Percentiles rank a stretch among this genome's conserved stretches.
Conservation (phyloP, 2,329 filamentous ascomycete species). For the Peltaster fructicola region DNA sequence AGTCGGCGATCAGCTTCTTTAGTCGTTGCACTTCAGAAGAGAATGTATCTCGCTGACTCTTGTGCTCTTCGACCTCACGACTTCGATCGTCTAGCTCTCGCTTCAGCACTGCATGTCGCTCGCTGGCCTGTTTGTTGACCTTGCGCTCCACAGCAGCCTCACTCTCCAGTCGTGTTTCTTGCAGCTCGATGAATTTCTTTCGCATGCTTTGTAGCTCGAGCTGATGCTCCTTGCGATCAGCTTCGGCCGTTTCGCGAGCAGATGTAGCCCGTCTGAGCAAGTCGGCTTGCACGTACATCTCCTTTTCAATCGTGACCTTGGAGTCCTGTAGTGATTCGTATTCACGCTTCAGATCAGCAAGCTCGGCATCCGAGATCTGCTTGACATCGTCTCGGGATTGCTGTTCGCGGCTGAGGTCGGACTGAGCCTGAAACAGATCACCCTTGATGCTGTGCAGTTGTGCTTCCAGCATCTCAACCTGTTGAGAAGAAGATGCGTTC, state of each 20-base stretch:
- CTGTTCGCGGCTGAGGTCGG: constrained; percentile 74
- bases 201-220: constrained; percentile 67
- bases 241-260: constrained; percentile 60
- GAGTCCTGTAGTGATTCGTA: constrained; percentile 76
- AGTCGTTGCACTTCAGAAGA: constrained; percentile 68
- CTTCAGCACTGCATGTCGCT: constrained; percentile 59
- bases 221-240: constrained; percentile 77
- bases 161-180: constrained; percentile 69
- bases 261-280: constrained; percentile 73
- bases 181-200: constrained; percentile 65
- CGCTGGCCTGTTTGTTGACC: constrained; percentile 58
- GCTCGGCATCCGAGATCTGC: constrained; percentile 78
- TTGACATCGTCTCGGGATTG: constrained; percentile 91
- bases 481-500: constrained; percentile 74
- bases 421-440: constrained; percentile 68
- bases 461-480: constrained; percentile 70
- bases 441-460: constrained; percentile 79
- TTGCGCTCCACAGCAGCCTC: constrained; percentile 66
- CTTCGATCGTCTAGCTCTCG: constrained; percentile 68
- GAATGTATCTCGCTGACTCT: constrained; percentile 60
- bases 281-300: constrained; percentile 91
- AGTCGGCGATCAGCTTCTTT: constrained; percentile 73
- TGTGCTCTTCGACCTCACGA: constrained; percentile 58
- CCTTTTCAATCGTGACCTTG: constrained; percentile 95
- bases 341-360: constrained; percentile 63